A percentile compares a stretch with the other conserved stretches of the same genome.
phyloP scores from a whole-genome alignment of 768 basidiomycete species.

The Lentinula boryana region DNA sequence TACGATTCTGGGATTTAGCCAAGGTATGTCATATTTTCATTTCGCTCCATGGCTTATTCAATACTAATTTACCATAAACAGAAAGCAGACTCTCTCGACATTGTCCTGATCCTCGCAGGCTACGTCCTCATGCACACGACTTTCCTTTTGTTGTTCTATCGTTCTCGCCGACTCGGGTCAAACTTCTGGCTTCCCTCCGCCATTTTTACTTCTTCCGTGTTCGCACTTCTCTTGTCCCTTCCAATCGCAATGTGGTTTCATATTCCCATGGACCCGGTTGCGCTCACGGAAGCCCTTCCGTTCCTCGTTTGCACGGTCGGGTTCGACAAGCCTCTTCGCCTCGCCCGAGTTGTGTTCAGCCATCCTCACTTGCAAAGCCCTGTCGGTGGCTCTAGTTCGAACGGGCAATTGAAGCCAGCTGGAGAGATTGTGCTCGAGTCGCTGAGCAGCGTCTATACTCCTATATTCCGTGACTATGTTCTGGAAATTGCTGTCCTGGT shows the following conservation, averaged over 20 bases:
- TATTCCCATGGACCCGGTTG: conserved; percentile 89
- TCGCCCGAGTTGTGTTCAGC: conserved; percentile 85
- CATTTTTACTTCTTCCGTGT: conserved; percentile 73
- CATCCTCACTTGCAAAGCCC: conserved; percentile 59
- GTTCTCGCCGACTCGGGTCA: conserved; percentile 79
- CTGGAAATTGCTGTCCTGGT: conserved; percentile 88
- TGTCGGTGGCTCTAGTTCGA: conserved; percentile 23
- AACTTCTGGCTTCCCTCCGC: conserved; percentile 57
- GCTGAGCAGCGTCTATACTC: conserved; percentile 69
- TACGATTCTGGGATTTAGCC: conserved; percentile 82
- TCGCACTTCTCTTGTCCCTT: conserved; percentile 81
- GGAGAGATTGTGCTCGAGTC: conserved; percentile 83
- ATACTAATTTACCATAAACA: conserved; percentile 20
- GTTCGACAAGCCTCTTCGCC: conserved; percentile 93
- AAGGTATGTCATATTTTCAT: conserved; percentile 38
- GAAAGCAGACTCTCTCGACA: conserved; percentile 95
- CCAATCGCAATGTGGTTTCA: conserved; percentile 66
- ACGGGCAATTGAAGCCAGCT: conserved; percentile 56
- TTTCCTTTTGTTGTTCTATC: conserved; percentile 86
- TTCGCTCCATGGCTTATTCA: background rate
- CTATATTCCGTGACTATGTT: conserved; percentile 88
- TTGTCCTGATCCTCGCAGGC: conserved; percentile 87
- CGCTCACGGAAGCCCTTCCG: conserved; percentile 90
- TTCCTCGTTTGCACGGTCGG: conserved; percentile 98
- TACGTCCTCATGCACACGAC: conserved; percentile 95